These are phyloP conservation scores for Discostella pseudostelligera DNA, from an alignment of 108 stramenopile genomes.

Conservation along the genomic window DNA sequence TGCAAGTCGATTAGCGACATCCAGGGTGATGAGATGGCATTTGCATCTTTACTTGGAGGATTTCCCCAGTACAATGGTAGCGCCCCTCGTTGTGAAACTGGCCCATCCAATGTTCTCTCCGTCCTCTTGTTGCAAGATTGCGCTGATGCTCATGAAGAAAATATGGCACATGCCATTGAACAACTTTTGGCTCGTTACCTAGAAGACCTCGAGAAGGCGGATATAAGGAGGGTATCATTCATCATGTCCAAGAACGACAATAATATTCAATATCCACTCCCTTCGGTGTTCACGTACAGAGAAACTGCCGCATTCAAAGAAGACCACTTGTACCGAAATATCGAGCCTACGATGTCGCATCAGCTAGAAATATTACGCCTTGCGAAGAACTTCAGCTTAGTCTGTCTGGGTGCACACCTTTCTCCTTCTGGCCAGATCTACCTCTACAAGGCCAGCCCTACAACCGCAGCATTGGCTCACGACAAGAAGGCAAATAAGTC, in stretches of 20 bases:
- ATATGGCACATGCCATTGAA: conserved; percentile 52
- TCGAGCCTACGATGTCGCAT: conserved; percentile 90
- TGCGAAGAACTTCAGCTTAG: conserved; percentile 86
- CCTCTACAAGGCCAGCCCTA: conserved; percentile 90
- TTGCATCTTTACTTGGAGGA: conserved; percentile 48
- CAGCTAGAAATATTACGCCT: conserved; percentile 90
- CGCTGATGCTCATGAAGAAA: conserved; percentile 46
- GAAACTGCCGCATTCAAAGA: conserved; percentile 75
- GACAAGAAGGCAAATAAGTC: conserved; percentile 83
- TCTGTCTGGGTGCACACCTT: conserved; percentile 68
- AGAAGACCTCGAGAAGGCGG: conserved; percentile 59
- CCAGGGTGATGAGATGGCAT: conserved; percentile 23
- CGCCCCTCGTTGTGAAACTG: conserved; percentile 35
- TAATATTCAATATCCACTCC: conserved; percentile 53
- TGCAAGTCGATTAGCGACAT: conserved; percentile 57
- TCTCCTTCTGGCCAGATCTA: conserved; percentile 89
- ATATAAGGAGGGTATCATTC: conserved; percentile 82
- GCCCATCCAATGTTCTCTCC: conserved; percentile 87
- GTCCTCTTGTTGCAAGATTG: conserved; percentile 64
- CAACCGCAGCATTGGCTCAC: conserved; percentile 65
- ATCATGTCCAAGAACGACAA: conserved; percentile 48
- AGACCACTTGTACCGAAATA: conserved; percentile 89
- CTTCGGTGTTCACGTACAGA: conserved; percentile 94
- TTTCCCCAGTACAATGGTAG: conserved; percentile 63
- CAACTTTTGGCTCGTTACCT: conserved; percentile 45